Conservation (phyloP, 345 rosid genomes). For the Rhodamnia rubescens region DNA sequence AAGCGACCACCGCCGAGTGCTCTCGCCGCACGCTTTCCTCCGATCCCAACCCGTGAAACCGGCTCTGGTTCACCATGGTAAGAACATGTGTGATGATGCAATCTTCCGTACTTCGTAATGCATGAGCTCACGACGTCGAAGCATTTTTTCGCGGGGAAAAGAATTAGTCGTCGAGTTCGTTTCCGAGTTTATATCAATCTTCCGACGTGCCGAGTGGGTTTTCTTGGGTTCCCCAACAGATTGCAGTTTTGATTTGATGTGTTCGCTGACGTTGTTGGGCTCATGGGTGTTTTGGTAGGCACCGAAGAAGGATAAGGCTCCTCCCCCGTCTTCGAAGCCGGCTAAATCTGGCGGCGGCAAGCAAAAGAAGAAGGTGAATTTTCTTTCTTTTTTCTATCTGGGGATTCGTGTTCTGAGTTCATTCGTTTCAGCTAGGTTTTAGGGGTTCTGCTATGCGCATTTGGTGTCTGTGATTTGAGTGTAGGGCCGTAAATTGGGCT, state of each 20-base stretch:
- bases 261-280: not conserved
- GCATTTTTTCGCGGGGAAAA: not conserved
- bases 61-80: not conserved
- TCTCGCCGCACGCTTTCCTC: not conserved
- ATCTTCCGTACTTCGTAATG: not conserved
- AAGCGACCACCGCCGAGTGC: not conserved
- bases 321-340: slow-evolving; percentile 67
- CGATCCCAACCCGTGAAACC: not conserved
- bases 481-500: not conserved
- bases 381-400: not conserved
- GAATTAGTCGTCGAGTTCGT: not conserved
- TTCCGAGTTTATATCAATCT: not conserved
- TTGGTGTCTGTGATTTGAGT: not conserved
- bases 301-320: slow-evolving; percentile 69
- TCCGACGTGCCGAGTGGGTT: not conserved
- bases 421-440: not conserved
- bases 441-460: not conserved
- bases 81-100: not conserved
- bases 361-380: slow-evolving; percentile 65
- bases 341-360: slow-evolving; percentile 70
- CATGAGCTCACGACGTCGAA: not conserved
- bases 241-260: not conserved
- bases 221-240: not conserved
- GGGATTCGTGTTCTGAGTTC: not conserved
- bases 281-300: slow-evolving; percentile 17